A percentile compares a stretch with the other conserved stretches of the same genome.
These are phyloP conservation scores for Stephania yunnanensis DNA, from an alignment of 164 flowering plant genomes.

Conservation along the genomic window DNA sequence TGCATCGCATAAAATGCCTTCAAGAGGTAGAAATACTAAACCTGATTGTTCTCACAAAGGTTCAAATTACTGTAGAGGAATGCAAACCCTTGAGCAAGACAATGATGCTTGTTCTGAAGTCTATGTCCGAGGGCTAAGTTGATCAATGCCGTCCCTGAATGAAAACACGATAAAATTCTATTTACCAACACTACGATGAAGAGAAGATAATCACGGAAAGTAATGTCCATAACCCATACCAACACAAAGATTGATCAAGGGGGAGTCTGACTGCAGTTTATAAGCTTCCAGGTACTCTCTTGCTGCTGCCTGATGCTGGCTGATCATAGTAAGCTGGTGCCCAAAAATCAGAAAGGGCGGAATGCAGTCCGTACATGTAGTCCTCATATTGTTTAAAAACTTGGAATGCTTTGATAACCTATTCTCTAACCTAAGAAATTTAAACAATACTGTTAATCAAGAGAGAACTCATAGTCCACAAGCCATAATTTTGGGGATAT, in stretches of 20 bases:
- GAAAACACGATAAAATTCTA: background rate
- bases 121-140: constrained; percentile 77
- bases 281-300: constrained; percentile 78
- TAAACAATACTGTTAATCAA: background rate
- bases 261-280: constrained; percentile 69
- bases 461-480: background rate
- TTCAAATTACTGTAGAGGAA: constrained; percentile 67
- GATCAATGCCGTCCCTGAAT: constrained; percentile 72
- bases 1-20: background rate
- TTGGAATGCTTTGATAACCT: constrained; percentile 49
- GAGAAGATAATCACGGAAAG: background rate
- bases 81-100: constrained; percentile 73
- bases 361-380: constrained; percentile 42
- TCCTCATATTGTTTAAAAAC: constrained; percentile 51
- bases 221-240: constrained; percentile 42
- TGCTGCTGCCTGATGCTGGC: constrained; percentile 85
- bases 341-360: constrained; percentile 72
- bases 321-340: constrained; percentile 56
- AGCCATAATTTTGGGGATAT: background rate
- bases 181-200: background rate
- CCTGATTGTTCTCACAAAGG: constrained; percentile 65
- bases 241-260: constrained; percentile 80
- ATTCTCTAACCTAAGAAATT: constrained; percentile 36
- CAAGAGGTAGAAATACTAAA: constrained; percentile 9
- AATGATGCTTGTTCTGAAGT: constrained; percentile 71